Evolutionary conservation across 2,329 filamentous ascomycete genomes (phyloP).

Genomic region (Cladosporium colombiae): DNA sequence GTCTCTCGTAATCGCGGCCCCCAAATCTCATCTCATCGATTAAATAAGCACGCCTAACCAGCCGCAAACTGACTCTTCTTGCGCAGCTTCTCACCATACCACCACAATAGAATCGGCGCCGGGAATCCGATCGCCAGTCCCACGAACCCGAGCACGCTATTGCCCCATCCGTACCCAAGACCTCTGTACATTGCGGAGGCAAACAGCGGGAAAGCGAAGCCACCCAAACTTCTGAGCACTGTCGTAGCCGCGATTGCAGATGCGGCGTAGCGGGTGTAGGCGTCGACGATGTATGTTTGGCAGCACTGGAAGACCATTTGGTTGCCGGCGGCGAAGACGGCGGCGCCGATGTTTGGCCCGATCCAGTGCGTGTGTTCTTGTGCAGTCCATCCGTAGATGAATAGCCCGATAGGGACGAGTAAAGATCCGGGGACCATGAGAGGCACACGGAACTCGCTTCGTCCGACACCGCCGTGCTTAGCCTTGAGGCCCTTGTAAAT

Average conservation of each 20-base stretch:
- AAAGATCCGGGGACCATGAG: slow-evolving; percentile 58
- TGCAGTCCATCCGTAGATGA: slow-evolving; percentile 62
- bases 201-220: slow-evolving; percentile 62
- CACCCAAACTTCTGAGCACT: slow-evolving; percentile 57
- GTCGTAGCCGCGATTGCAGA: slow-evolving; percentile 57
- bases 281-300: slow-evolving; percentile 64
- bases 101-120: slow-evolving; percentile 49
- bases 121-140: slow-evolving; percentile 55
- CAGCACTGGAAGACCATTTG: slow-evolving; percentile 60
- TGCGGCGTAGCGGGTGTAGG: slow-evolving; percentile 50
- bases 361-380: slow-evolving; percentile 59
- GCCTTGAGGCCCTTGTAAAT: slow-evolving; percentile 42
- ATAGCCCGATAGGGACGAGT: slow-evolving; percentile 56
- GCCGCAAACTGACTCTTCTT: slow-evolving; percentile 40
- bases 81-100: slow-evolving; percentile 42
- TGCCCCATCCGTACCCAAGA: slow-evolving; percentile 54
- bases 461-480: slow-evolving; percentile 40
- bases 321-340: slow-evolving; percentile 56
- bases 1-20: slow-evolving; percentile 17
- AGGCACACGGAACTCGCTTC: slow-evolving; percentile 49
- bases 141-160: slow-evolving; percentile 57
- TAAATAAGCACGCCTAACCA: slow-evolving; percentile 24
- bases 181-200: slow-evolving; percentile 53
- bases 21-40: slow-evolving; percentile 10
- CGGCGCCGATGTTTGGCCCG: slow-evolving; percentile 60